A percentile compares a stretch with the other conserved stretches of the same genome.
Evolutionary conservation across 352 stramenopile species (phyloP).

Genomic region (Phytophthora podocarpi): DNA sequence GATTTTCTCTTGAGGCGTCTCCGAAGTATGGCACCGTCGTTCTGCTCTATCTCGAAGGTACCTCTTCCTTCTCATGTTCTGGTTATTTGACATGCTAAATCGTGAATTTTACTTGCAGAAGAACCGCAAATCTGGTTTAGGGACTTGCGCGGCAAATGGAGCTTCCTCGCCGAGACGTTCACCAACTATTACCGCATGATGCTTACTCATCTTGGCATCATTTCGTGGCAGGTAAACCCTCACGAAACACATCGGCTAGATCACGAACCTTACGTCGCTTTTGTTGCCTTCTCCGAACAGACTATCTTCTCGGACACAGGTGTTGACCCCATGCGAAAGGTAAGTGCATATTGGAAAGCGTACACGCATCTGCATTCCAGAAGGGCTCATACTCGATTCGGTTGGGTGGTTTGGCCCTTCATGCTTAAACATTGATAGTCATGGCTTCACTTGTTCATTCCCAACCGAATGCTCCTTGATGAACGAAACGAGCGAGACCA

Average conservation of each 20-base stretch:
- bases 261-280: not conserved
- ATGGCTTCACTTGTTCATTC: constrained; percentile 84
- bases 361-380: too few relatives aligned
- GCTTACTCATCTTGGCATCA: constrained; percentile 75
- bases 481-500: constrained; percentile 30
- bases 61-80: not conserved
- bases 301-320: constrained; percentile 68
- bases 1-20: constrained; percentile 65
- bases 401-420: too few relatives aligned
- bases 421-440: constrained; percentile 35
- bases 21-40: constrained; percentile 59
- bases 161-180: constrained; percentile 73
- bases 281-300: constrained; percentile 12
- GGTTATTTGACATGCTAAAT: not conserved
- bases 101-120: constrained; percentile 23
- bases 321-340: constrained; percentile 62
- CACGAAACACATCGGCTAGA: not conserved
- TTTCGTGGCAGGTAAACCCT: constrained; percentile 67
- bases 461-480: constrained; percentile 62
- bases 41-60: constrained; percentile 51
- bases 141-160: constrained; percentile 62
- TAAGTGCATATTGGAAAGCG: too few relatives aligned
- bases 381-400: too few relatives aligned
- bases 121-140: constrained; percentile 69
- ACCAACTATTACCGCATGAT: constrained; percentile 86